Evolutionary conservation across 129 eudicot species (phyloP).

Genomic region (Flaveria robusta): DNA sequence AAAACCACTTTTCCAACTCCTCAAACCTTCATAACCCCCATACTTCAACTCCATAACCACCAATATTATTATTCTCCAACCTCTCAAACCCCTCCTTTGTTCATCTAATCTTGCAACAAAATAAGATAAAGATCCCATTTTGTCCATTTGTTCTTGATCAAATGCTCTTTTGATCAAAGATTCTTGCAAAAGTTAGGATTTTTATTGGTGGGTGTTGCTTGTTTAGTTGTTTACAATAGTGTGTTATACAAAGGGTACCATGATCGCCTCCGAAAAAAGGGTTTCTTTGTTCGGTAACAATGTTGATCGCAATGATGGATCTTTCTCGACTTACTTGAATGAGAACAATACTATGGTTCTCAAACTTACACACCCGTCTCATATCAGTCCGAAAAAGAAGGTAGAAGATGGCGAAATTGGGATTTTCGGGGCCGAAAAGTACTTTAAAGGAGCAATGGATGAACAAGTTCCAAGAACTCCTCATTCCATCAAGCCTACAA

Average conservation of each 20-base stretch:
- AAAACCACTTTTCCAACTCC: slow-evolving; percentile 30
- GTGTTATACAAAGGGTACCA: background rate
- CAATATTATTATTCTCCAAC: slow-evolving; percentile 13
- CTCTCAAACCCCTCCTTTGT: slow-evolving; percentile 8
- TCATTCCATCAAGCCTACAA: slow-evolving; percentile 18
- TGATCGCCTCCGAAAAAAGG: slow-evolving; percentile 33
- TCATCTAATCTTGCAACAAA: slow-evolving; percentile 22
- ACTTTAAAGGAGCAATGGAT: slow-evolving; percentile 62
- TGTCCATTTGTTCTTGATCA: slow-evolving; percentile 4
- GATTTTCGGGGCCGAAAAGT: slow-evolving; percentile 72
- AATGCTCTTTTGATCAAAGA: slow-evolving; percentile 18
- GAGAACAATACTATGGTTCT: slow-evolving; percentile 40
- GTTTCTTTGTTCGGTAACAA: slow-evolving; percentile 39
- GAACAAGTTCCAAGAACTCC: slow-evolving; percentile 37
- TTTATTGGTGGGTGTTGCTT: slow-evolving; percentile 28
- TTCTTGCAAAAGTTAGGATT: background rate
- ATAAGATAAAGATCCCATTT: background rate
- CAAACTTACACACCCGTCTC: slow-evolving; percentile 34
- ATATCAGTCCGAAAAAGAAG: slow-evolving; percentile 35
- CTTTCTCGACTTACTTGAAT: slow-evolving; percentile 56
- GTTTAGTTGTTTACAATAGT: background rate
- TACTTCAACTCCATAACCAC: slow-evolving; percentile 19
- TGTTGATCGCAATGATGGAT: slow-evolving; percentile 42
- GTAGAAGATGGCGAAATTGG: slow-evolving; percentile 63
- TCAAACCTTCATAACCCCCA: slow-evolving; percentile 23